A percentile compares a stretch with the other conserved stretches of the same genome.
phyloP scores from a whole-genome alignment of 352 stramenopile genomes.

The Phytophthora litchii region DNA sequence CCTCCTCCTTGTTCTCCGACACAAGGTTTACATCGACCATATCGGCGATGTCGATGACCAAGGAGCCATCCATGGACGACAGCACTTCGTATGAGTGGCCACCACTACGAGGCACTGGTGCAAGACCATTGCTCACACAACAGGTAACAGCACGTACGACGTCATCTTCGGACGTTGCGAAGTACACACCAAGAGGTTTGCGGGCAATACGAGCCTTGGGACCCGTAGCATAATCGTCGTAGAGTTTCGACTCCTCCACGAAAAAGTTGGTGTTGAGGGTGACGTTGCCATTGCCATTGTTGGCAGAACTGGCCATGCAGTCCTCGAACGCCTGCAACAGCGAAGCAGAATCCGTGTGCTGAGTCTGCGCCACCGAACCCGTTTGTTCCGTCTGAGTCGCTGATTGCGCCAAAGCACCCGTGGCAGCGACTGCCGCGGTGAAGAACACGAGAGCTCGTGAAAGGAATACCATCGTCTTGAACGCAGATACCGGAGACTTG shows the following conservation, averaged over 20 bases:
- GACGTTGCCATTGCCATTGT: conserved; percentile 20
- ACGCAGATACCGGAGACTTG: conserved; percentile 16
- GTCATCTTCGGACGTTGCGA: conserved; percentile 48
- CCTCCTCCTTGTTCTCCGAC: conserved; percentile 36
- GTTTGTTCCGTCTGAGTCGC: conserved; percentile 10
- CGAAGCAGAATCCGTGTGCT: conserved; percentile 11
- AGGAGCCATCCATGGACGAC: conserved; percentile 58
- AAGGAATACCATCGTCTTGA: conserved; percentile 22
- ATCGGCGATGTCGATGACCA: conserved; percentile 65
- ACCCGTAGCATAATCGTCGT: conserved; percentile 56
- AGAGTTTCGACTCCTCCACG: conserved; percentile 35
- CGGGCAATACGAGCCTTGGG: conserved; percentile 55
- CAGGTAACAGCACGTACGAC: conserved; percentile 50
- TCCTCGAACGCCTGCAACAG: conserved; percentile 34
- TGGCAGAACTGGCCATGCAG: conserved; percentile 30
- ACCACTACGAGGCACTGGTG: conserved; percentile 49
- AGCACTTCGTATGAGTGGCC: conserved; percentile 66
- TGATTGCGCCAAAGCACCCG: conserved; percentile 16
- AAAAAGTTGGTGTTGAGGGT: conserved; percentile 43
- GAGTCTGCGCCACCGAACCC: conserved; percentile 8
- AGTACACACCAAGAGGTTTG: conserved; percentile 52
- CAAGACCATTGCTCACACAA: conserved; percentile 39
- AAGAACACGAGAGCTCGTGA: conserved; percentile 20
- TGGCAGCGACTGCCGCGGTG: conserved; percentile 14
- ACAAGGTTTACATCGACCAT: conserved; percentile 51